These are phyloP conservation scores for Lentinula edodes DNA, from an alignment of 768 basidiomycete genomes.

Conservation along the genomic window DNA sequence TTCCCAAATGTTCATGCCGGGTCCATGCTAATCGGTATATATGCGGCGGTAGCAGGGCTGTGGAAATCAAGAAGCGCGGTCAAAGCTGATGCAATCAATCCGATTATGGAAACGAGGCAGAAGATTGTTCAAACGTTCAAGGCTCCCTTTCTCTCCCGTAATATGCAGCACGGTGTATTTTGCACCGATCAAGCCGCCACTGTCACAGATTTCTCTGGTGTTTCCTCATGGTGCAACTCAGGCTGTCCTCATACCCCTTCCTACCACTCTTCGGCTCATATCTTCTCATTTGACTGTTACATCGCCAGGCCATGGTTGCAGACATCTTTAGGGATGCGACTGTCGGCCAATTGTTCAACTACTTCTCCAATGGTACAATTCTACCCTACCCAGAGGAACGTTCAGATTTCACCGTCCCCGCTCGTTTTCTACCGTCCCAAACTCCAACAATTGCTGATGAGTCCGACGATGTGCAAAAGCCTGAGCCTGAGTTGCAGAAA, in stretches of 20 bases:
- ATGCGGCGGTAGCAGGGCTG: too few relatives aligned
- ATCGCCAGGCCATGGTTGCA: not conserved
- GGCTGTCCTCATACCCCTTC: not conserved
- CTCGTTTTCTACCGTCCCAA: conserved; percentile 5
- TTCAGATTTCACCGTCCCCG: conserved; percentile 10
- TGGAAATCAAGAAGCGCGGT: not conserved
- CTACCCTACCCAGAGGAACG: conserved; percentile 16
- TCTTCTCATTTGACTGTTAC: not conserved
- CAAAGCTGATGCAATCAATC: not conserved
- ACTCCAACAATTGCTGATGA: conserved; percentile 9
- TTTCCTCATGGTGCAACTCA: not conserved
- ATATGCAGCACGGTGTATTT: not conserved
- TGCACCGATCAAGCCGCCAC: not conserved
- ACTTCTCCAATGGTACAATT: conserved; percentile 15
- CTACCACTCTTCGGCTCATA: not conserved
- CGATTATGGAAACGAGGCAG: not conserved
- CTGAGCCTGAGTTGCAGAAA: conserved; percentile 3
- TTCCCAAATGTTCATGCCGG: too few relatives aligned
- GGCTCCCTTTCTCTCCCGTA: not conserved
- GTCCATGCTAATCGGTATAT: too few relatives aligned
- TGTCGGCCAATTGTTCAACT: conserved; percentile 23
- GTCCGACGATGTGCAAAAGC: conserved; percentile 8
- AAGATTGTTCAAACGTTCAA: too few relatives aligned
- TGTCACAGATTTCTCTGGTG: not conserved
- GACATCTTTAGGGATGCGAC: conserved; percentile 22